A percentile compares a stretch with the other conserved stretches of the same genome.
phyloP scores from a whole-genome alignment of 1,284 basidiomycete genomes.

The Cryptococcus sp. region DNA sequence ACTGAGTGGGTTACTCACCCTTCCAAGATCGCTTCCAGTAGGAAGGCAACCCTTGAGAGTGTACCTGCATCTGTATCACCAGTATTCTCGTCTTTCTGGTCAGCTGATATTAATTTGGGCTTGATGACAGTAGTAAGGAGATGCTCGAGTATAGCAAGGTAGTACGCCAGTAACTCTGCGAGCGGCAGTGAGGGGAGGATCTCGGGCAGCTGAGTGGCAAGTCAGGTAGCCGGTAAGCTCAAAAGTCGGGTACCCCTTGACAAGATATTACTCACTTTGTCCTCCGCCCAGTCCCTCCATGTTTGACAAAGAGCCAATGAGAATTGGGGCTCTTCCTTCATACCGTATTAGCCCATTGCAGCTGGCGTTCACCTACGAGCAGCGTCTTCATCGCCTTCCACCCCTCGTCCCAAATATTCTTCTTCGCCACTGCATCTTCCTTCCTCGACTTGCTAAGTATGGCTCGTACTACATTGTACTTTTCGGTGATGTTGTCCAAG shows the following conservation, averaged over 20 bases:
- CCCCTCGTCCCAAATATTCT: too few relatives aligned
- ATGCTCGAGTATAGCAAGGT: neutral
- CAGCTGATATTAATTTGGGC: neutral
- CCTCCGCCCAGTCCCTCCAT: slow-evolving; percentile 5
- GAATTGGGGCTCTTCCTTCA: neutral
- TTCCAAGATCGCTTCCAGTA: neutral
- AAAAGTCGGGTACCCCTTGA: too few relatives aligned
- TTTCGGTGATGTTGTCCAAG: too few relatives aligned
- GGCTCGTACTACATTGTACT: too few relatives aligned
- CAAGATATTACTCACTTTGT: neutral
- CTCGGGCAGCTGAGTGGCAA: neutral
- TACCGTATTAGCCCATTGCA: too few relatives aligned
- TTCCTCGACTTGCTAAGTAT: too few relatives aligned
- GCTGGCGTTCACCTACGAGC: too few relatives aligned
- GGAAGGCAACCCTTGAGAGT: neutral
- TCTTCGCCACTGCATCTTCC: too few relatives aligned
- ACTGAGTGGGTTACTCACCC: neutral
- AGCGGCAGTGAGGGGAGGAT: neutral
- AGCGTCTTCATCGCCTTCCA: too few relatives aligned
- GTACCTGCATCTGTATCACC: neutral
- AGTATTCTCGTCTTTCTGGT: neutral
- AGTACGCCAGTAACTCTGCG: neutral
- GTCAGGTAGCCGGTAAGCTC: neutral
- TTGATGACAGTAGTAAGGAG: neutral
- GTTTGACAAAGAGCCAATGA: neutral